Percentiles rank a stretch among this genome's conserved stretches.
These are phyloP conservation scores for Clonostachys byssicola DNA, from an alignment of 2,329 filamentous ascomycete genomes.

Conservation along the genomic window DNA sequence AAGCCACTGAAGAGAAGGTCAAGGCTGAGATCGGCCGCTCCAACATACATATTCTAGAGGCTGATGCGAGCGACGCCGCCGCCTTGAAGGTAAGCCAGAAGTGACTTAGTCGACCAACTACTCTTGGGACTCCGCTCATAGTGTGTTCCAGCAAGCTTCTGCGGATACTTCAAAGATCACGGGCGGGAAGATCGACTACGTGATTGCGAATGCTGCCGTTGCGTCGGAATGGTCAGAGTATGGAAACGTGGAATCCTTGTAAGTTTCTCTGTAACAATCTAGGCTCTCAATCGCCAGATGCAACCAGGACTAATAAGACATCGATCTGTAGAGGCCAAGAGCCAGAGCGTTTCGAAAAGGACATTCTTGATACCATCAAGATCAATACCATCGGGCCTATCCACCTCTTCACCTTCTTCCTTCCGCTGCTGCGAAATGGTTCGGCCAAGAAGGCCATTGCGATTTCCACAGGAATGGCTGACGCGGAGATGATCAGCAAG, in stretches of 20 bases:
- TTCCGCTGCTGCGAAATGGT: constrained; percentile 45
- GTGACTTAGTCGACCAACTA: not conserved
- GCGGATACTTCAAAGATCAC: constrained; percentile 12
- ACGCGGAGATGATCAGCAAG: constrained; percentile 32
- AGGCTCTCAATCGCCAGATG: too few relatives aligned
- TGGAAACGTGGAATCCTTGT: too few relatives aligned
- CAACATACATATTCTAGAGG: constrained; percentile 42
- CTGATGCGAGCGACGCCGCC: constrained; percentile 32
- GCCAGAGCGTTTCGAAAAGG: constrained; percentile 1
- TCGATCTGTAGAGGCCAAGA: not conserved
- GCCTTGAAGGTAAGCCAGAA: constrained; percentile 23
- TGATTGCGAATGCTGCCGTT: constrained; percentile 65
- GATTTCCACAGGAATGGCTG: constrained; percentile 40
- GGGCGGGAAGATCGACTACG: constrained; percentile 40
- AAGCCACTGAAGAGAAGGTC: constrained; percentile 35
- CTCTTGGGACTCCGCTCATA: not conserved
- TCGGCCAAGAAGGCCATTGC: constrained; percentile 45
- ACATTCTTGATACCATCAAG: constrained; percentile 17
- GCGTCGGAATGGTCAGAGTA: too few relatives aligned
- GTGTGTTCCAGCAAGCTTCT: not conserved
- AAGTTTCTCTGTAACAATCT: too few relatives aligned
- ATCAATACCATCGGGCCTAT: constrained; percentile 46
- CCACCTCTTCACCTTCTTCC: constrained; percentile 43
- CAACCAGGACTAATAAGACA: not conserved
- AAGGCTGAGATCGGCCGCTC: constrained; percentile 26